Evolutionary conservation across 1,284 basidiomycete genomes (phyloP).

Genomic region (Ceratobasidium sp.): DNA sequence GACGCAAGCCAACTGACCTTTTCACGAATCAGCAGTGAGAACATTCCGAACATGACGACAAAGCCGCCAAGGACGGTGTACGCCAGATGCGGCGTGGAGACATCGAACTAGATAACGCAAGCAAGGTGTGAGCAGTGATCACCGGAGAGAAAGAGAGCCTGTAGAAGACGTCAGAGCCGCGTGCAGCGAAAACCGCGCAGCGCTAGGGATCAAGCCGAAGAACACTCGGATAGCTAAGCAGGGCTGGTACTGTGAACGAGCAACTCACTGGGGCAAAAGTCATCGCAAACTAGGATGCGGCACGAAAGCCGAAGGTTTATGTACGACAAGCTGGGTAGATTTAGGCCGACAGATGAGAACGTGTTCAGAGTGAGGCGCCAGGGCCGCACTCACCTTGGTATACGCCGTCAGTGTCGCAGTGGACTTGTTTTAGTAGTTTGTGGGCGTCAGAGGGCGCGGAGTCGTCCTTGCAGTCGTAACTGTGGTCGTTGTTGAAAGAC

Average conservation of each 20-base stretch:
- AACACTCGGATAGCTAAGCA: constrained; percentile 3
- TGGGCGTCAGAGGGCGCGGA: background rate
- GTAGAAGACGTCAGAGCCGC: constrained; percentile 1
- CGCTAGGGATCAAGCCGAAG: constrained; percentile 21
- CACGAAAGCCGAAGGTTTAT: constrained; percentile 30
- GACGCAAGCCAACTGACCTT: constrained; percentile 61
- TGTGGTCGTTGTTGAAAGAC: constrained; percentile 10
- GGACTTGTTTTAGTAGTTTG: background rate
- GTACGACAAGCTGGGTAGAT: constrained; percentile 1
- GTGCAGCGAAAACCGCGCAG: constrained; percentile 34
- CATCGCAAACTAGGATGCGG: constrained; percentile 1
- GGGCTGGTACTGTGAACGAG: background rate
- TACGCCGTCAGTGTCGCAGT: background rate
- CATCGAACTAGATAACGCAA: constrained; percentile 68
- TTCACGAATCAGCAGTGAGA: constrained; percentile 92
- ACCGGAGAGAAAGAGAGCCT: background rate
- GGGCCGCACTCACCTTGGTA: constrained; percentile 20
- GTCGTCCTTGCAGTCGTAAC: no score
- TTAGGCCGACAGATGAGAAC: constrained; percentile 20
- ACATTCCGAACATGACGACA: constrained; percentile 91
- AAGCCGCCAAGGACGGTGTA: constrained; percentile 89
- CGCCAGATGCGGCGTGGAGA: constrained; percentile 74
- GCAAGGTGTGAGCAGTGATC: constrained; percentile 42
- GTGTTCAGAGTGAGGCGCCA: background rate
- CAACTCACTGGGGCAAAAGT: constrained; percentile 22